These are phyloP conservation scores for Scheffersomyces insectosa DNA, from an alignment of 1,139 yeast species.

Conservation along the genomic window DNA sequence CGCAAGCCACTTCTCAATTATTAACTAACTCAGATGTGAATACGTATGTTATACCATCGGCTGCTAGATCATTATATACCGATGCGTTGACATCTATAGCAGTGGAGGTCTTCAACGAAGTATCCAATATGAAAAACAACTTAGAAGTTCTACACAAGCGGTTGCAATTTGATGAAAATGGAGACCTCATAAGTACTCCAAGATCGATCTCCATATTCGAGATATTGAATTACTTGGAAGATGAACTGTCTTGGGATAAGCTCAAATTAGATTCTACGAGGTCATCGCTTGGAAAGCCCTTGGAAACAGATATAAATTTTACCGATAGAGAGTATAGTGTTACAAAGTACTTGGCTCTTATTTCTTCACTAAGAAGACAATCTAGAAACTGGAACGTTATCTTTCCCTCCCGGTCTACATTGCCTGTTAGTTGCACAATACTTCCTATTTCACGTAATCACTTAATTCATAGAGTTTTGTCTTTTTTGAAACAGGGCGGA, in stretches of 20 bases:
- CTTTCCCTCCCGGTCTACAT: constrained; percentile 27
- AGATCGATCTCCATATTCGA: constrained; percentile 52
- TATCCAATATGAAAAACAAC: constrained; percentile 25
- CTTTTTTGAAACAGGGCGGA: constrained; percentile 29
- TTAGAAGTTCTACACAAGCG: constrained; percentile 56
- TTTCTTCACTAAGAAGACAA: constrained; percentile 49
- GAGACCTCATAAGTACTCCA: constrained; percentile 38
- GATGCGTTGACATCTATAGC: constrained; percentile 30
- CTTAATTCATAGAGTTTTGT: constrained; percentile 28
- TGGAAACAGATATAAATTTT: constrained; percentile 5
- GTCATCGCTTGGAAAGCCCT: constrained; percentile 17
- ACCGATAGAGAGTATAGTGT: constrained; percentile 18
- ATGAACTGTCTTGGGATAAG: constrained; percentile 15
- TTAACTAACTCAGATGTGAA: constrained; percentile 37
- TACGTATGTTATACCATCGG: constrained; percentile 38
- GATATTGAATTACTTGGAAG: constrained; percentile 36
- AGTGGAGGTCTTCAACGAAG: constrained; percentile 19
- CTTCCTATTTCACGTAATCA: constrained; percentile 43
- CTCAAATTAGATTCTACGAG: constrained; percentile 22
- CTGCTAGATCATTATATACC: constrained; percentile 35
- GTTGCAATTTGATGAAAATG: constrained; percentile 50
- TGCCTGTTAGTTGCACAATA: constrained; percentile 49
- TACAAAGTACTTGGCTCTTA: constrained; percentile 43
- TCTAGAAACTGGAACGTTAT: constrained; percentile 45
- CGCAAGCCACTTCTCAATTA: constrained; percentile 40